These are phyloP conservation scores for Vigna unguiculata DNA, from an alignment of 306 rosid genomes.

Conservation along the genomic window DNA sequence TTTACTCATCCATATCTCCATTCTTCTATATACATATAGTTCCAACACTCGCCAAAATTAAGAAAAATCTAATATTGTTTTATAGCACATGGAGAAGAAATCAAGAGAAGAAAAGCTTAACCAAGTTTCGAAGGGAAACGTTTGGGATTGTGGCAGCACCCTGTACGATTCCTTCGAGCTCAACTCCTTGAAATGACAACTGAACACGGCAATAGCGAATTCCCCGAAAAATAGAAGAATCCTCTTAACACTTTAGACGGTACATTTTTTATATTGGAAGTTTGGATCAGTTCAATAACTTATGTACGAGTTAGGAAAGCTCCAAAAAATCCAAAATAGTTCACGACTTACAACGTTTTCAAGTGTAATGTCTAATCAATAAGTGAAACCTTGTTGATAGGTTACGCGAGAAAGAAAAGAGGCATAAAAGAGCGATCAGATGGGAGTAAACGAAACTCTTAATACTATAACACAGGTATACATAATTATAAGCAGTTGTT, in stretches of 20 bases:
- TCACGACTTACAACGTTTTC: not conserved
- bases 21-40: constrained; percentile 2
- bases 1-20: not conserved
- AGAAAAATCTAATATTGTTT: too few species aligned
- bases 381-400: not conserved
- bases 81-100: constrained; percentile 38
- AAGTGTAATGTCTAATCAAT: not conserved
- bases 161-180: constrained; percentile 93
- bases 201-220: constrained; percentile 67
- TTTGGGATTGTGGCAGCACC: constrained; percentile 93
- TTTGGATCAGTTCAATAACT: not conserved
- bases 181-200: constrained; percentile 73
- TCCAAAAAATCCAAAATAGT: not conserved
- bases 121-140: not conserved
- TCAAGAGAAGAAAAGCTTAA: not conserved
- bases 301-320: not conserved
- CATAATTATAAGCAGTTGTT: not conserved
- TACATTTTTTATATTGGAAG: not conserved
- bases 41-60: not conserved
- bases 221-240: constrained; percentile 59
- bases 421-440: not conserved
- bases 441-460: not conserved
- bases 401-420: too few species aligned
- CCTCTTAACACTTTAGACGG: not conserved
- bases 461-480: not conserved